These are phyloP conservation scores for Exophiala viscosa DNA, from an alignment of 2,329 filamentous ascomycete species.

Conservation along the genomic window DNA sequence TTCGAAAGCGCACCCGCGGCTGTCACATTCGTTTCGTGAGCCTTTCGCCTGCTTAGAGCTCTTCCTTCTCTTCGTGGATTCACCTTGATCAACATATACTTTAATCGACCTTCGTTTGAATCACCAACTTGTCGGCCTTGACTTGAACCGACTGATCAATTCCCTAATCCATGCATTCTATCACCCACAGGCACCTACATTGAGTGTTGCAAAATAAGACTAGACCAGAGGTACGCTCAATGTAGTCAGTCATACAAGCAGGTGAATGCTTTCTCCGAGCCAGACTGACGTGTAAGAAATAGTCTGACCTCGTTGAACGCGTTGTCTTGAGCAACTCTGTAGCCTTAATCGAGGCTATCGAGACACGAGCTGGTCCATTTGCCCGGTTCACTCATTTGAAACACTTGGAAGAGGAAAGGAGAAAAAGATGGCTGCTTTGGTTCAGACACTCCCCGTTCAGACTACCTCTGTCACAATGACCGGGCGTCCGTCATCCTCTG, in stretches of 20 bases:
- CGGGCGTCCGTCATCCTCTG: slow-evolving; percentile 64
- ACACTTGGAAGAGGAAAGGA: not conserved
- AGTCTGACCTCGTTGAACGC: not conserved
- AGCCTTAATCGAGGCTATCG: not conserved
- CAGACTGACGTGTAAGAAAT: too few species aligned
- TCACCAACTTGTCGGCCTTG: too few species aligned
- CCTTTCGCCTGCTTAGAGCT: slow-evolving; percentile 13
- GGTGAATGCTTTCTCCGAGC: too few species aligned
- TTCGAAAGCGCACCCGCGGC: slow-evolving; percentile 16
- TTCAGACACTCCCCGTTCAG: slow-evolving; percentile 76
- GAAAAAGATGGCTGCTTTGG: slow-evolving; percentile 74
- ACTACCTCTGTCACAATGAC: slow-evolving; percentile 73
- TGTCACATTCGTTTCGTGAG: slow-evolving; percentile 24
- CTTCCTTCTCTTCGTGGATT: slow-evolving; percentile 4
- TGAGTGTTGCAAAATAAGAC: too few species aligned
- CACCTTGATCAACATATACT: slow-evolving; percentile 3
- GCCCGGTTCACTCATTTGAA: not conserved
- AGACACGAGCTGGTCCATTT: slow-evolving; percentile 4
- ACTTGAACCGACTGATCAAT: too few species aligned
- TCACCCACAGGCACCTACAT: too few species aligned
- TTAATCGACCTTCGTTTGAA: slow-evolving; percentile 16
- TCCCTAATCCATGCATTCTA: too few species aligned
- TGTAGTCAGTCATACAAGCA: too few species aligned
- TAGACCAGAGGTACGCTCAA: too few species aligned
- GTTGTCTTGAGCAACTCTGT: not conserved